Percentiles rank a stretch among this genome's conserved stretches.
phyloP scores from a whole-genome alignment of 2,329 filamentous ascomycete species.

The Penicillium sp. region DNA sequence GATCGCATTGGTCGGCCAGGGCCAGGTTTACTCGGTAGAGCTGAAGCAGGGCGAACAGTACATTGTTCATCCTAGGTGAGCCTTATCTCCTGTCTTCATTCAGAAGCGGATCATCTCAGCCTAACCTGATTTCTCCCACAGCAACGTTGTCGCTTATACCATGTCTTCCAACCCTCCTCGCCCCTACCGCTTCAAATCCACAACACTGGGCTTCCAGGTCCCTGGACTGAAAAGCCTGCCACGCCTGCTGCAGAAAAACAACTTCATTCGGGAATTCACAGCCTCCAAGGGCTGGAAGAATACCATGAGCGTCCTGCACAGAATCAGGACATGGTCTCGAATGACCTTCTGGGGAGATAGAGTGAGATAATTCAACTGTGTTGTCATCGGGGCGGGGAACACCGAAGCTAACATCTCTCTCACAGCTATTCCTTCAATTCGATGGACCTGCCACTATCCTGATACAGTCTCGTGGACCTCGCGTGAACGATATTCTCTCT shows the following conservation, averaged over 20 bases:
- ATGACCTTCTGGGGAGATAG: slow-evolving; percentile 89
- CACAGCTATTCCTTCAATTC: slow-evolving; percentile 76
- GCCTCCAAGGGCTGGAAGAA: slow-evolving; percentile 67
- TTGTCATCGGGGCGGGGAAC: background rate
- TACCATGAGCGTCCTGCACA: slow-evolving; percentile 59
- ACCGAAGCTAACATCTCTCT: background rate
- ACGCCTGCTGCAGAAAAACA: slow-evolving; percentile 59
- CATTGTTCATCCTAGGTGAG: slow-evolving; percentile 70
- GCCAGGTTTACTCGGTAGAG: slow-evolving; percentile 81
- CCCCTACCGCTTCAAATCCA: slow-evolving; percentile 82
- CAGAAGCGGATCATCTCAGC: background rate
- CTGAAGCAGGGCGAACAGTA: slow-evolving; percentile 81
- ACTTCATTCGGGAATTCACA: slow-evolving; percentile 68
- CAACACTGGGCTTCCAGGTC: slow-evolving; percentile 67
- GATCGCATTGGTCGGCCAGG: slow-evolving; percentile 74
- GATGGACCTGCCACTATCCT: slow-evolving; percentile 79
- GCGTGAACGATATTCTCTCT: slow-evolving; percentile 71
- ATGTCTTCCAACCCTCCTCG: slow-evolving; percentile 66
- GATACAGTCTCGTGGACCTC: slow-evolving; percentile 77
- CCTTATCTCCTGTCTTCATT: background rate
- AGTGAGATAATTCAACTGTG: slow-evolving; percentile 36
- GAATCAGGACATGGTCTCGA: slow-evolving; percentile 67
- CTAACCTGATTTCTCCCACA: slow-evolving; percentile 26
- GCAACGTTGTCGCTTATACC: slow-evolving; percentile 86
- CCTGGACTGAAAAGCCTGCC: slow-evolving; percentile 58